These are phyloP conservation scores for Leccinum pellstonianum DNA, from an alignment of 768 basidiomycete genomes.

Conservation along the genomic window DNA sequence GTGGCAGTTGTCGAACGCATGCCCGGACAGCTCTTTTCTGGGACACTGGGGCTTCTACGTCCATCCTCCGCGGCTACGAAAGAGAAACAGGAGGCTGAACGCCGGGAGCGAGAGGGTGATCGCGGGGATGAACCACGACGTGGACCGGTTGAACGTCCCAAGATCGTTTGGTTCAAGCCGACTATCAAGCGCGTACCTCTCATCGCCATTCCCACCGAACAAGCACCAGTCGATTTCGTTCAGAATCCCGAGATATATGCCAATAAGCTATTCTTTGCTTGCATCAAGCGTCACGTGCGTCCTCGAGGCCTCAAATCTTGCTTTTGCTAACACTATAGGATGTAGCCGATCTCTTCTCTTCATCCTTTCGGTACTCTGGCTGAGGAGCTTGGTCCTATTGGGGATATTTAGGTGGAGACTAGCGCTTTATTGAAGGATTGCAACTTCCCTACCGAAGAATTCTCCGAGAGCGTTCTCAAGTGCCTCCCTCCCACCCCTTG, in stretches of 20 bases:
- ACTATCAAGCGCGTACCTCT: slow-evolving; percentile 98
- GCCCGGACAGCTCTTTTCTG: slow-evolving; percentile 98
- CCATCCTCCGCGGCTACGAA: slow-evolving; percentile 97
- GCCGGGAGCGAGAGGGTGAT: slow-evolving; percentile 95
- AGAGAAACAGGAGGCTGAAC: slow-evolving; percentile 97
- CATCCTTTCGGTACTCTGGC: slow-evolving; percentile 99
- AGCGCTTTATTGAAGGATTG: slow-evolving; percentile 97
- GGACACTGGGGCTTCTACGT: slow-evolving; percentile 90
- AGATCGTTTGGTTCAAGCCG: slow-evolving; percentile 99
- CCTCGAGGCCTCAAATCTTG: slow-evolving; percentile 8
- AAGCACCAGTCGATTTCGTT: slow-evolving; percentile 94
- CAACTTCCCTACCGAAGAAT: slow-evolving; percentile 98
- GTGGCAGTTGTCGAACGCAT: slow-evolving; percentile 99
- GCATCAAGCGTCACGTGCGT: slow-evolving; percentile 95
- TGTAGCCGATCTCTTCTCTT: slow-evolving; percentile 86
- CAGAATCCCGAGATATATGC: slow-evolving; percentile 91
- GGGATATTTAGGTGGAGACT: slow-evolving; percentile 98
- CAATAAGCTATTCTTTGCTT: slow-evolving; percentile 92
- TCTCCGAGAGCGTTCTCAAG: slow-evolving; percentile 91
- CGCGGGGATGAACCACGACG: slow-evolving; percentile 81
- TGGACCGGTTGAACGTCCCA: slow-evolving; percentile 82
- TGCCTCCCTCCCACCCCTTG: slow-evolving; percentile 79
- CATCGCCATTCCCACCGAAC: slow-evolving; percentile 98
- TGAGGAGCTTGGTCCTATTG: slow-evolving; percentile 96
- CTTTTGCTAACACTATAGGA: slow-evolving; percentile 19